These are phyloP conservation scores for Parachaetomium inaequale DNA, from an alignment of 495 filamentous ascomycete genomes.

Conservation along the genomic window DNA sequence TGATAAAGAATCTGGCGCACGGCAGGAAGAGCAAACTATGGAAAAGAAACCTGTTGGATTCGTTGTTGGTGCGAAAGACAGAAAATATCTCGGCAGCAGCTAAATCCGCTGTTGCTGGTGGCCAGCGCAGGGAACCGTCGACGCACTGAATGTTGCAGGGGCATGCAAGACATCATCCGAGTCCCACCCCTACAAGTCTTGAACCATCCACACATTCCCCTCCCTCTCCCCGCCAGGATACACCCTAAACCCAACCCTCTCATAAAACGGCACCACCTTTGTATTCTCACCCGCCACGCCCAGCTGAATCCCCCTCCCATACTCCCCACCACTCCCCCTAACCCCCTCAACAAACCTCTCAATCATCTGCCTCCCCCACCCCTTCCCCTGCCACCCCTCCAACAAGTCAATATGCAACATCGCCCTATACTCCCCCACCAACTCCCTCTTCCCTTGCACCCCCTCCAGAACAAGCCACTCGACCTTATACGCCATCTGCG, in stretches of 20 bases:
- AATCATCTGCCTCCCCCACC: conserved; percentile 40
- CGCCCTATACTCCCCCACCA: conserved; percentile 30
- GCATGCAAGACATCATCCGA: too few relatives aligned
- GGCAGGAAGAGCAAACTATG: too few relatives aligned
- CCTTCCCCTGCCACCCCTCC: conserved; percentile 32
- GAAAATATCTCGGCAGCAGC: too few relatives aligned
- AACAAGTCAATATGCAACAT: conserved; percentile 46
- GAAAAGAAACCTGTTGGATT: too few relatives aligned
- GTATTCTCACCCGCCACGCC: conserved; percentile 41
- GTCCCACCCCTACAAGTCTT: conserved; percentile 27
- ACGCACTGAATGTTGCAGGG: too few relatives aligned
- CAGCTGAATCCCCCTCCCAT: conserved; percentile 36
- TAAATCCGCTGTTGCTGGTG: too few relatives aligned
- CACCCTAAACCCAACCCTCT: conserved; percentile 39
- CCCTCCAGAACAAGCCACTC: conserved; percentile 33
- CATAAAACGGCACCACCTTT: conserved; percentile 44
- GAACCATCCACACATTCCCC: conserved; percentile 41
- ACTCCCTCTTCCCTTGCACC: conserved; percentile 30
- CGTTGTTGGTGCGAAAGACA: too few relatives aligned
- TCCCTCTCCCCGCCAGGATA: conserved; percentile 33
- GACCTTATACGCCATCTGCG: conserved; percentile 37
- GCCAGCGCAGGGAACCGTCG: too few relatives aligned
- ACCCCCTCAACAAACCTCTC: conserved; percentile 36
- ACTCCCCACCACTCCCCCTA: conserved; percentile 21
- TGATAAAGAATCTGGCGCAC: too few relatives aligned